phyloP scores from a whole-genome alignment of 2,329 filamentous ascomycete species.

The Sporothrix brunneoviolacea region DNA sequence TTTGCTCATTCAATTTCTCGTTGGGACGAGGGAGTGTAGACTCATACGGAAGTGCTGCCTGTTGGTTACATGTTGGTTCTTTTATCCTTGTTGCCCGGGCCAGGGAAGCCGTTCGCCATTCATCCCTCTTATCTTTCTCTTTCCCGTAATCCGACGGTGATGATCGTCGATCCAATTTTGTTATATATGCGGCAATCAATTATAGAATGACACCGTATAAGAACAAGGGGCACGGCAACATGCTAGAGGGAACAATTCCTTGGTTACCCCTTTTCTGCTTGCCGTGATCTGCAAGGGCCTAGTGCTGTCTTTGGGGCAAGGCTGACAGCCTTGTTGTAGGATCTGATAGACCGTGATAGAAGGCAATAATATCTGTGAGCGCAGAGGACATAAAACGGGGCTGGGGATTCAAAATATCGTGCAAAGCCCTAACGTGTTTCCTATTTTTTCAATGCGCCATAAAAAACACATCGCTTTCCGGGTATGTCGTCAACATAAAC shows the following conservation, averaged over 20 bases:
- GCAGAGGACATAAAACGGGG: too few species aligned
- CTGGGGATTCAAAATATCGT: too few species aligned
- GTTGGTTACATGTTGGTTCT: background rate
- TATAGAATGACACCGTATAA: constrained; percentile 1
- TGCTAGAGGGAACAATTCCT: background rate
- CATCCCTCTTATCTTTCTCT: background rate
- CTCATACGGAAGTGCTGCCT: too few species aligned
- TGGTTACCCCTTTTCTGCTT: background rate
- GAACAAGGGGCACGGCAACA: background rate
- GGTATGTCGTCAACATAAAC: background rate
- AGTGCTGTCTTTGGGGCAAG: background rate
- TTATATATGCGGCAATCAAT: background rate
- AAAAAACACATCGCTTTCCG: too few species aligned
- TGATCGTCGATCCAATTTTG: background rate
- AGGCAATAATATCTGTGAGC: too few species aligned
- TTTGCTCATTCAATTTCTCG: too few species aligned
- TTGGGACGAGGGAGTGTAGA: too few species aligned
- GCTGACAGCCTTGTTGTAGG: background rate
- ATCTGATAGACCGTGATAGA: too few species aligned
- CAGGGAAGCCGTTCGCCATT: too few species aligned
- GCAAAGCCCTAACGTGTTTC: too few species aligned
- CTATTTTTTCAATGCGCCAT: too few species aligned
- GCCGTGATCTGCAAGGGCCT: background rate
- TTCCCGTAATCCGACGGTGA: background rate
- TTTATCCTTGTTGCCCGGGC: background rate